Base-by-base conservation (phyloP, 179 eudicot genomes). In the Nepenthes alata region DNA sequence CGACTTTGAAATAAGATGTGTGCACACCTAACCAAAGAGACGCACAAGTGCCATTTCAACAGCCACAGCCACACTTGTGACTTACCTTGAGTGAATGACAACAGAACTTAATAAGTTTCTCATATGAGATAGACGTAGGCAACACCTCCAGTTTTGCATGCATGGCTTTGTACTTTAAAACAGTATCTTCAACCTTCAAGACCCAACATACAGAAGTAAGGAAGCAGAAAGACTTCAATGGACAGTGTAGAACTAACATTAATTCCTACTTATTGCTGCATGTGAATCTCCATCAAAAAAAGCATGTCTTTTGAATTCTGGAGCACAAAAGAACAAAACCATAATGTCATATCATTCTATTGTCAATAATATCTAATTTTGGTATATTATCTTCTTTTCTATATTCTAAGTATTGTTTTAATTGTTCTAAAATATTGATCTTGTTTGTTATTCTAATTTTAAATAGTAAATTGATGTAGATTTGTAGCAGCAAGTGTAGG, bases 151-250 rank as follows among this genome's bases (percentile, higher is more conserved):
- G 65, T 70, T 78, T 73, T 53, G 58, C 62, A 57, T 90, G 97
- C 83, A 90, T 70, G 58, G 67, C 71, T 68, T 70, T 78, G 78
- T 79, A 83, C 60, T 75, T 83, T 37, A 50, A n/a, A 60, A 82
- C 65, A 35, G 64, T 68, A 67, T 83, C 89, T 72, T 81, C 81
- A 75, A 81, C 95, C 98, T 93, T 69, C 71, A 76, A 69, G 58
- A 58, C 12, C 61, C 62, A 69, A 63, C 47, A 51, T 16, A 60
- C 53, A 49, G 58, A n/a, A 57, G 49, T 66, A 37, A 71, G 74
- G 52, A 69, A 54, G 62, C 74, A 38, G 56, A 60, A 60, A 0
- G 56, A 55, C 16, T 11, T 37, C 6, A 56, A 38, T 56, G 12
- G 38, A 58, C 5, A 60, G 55, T 16, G 61, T 25, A 41, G 8